These are phyloP conservation scores for Nakaseomyces uthaithaninus DNA, from an alignment of 1,139 yeast species.

Conservation along the genomic window DNA sequence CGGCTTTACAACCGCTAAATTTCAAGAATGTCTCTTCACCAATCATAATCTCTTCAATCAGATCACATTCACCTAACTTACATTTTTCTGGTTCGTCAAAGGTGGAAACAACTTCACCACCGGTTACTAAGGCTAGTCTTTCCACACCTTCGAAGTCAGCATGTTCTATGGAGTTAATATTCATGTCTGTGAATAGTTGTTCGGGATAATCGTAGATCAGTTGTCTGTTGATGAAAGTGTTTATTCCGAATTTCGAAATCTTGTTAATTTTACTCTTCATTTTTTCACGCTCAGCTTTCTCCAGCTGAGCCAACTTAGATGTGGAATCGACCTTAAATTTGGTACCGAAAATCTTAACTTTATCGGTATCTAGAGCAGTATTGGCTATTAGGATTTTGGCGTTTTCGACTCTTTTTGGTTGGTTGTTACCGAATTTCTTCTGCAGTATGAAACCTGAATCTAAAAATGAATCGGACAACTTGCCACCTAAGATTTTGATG, in stretches of 20 bases:
- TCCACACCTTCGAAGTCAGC: conserved; percentile 99
- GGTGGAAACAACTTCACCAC: conserved; percentile 96
- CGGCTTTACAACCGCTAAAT: conserved; percentile 90
- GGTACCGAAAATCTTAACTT: conserved; percentile 95
- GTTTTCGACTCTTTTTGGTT: conserved; percentile 76
- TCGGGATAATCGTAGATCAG: conserved; percentile 97
- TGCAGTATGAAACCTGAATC: conserved; percentile 93
- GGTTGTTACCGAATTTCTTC: conserved; percentile 88
- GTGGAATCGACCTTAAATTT: conserved; percentile 95
- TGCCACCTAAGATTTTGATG: conserved; percentile 89
- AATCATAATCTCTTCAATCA: conserved; percentile 82
- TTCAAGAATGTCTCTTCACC: conserved; percentile 82
- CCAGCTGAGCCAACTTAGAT: conserved; percentile 87
- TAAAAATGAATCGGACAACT: conserved; percentile 79
- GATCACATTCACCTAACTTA: conserved; percentile 79
- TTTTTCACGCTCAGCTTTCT: conserved; percentile 88
- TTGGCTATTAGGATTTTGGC: conserved; percentile 89
- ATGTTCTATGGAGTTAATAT: conserved; percentile 89
- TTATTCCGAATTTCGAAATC: conserved; percentile 73
- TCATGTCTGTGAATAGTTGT: conserved; percentile 80
- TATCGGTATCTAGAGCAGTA: conserved; percentile 95
- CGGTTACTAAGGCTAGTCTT: conserved; percentile 90
- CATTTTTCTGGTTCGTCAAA: conserved; percentile 87
- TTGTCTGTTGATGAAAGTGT: conserved; percentile 90
- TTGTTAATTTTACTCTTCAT: conserved; percentile 87